These are phyloP conservation scores for Mycena pura DNA, from an alignment of 768 basidiomycete species.

Conservation along the genomic window DNA sequence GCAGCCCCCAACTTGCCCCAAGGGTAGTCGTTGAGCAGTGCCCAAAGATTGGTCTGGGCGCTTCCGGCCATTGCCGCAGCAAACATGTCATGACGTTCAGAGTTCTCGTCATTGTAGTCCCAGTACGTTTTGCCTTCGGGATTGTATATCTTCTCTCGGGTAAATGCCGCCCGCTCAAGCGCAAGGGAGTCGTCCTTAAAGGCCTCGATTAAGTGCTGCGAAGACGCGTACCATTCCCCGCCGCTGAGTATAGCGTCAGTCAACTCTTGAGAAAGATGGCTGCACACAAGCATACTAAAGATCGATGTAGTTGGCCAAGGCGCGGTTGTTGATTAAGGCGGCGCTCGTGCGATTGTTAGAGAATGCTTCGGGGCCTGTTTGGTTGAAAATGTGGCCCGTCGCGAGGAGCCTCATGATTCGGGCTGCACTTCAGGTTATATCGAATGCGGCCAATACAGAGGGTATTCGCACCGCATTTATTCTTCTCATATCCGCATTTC, in stretches of 20 bases:
- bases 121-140: neutral
- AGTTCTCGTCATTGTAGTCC: neutral
- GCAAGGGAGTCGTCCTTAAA: neutral
- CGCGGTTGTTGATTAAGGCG: neutral
- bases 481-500: neutral
- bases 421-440: neutral
- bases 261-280: neutral
- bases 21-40: neutral
- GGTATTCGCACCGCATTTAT: neutral
- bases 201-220: neutral
- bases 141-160: neutral
- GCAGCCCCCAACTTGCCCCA: neutral
- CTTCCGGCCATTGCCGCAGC: neutral
- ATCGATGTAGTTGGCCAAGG: neutral
- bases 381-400: neutral
- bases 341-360: neutral
- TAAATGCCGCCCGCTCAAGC: neutral
- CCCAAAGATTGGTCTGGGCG: neutral
- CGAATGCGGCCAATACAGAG: neutral
- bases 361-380: neutral
- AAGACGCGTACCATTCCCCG: neutral
- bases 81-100: neutral
- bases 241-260: neutral
- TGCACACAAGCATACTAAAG: neutral
- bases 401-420: neutral